Evolutionary conservation across 768 basidiomycete species (phyloP).

Genomic region (Lactarius akahatsu): DNA sequence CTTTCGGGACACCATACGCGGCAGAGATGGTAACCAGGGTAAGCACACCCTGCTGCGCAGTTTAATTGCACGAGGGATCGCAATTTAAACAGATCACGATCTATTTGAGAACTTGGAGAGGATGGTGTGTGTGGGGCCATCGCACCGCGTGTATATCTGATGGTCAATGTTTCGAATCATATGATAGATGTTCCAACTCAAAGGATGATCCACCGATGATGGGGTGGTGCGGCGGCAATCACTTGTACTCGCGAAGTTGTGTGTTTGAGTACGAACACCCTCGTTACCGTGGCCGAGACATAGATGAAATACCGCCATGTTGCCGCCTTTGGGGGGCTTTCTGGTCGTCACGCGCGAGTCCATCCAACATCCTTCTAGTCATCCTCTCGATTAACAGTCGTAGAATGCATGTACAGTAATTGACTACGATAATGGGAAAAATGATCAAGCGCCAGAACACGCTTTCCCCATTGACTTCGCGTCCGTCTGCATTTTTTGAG

Average conservation of each 20-base stretch:
- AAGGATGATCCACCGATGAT: not conserved
- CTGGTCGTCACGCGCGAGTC: not conserved
- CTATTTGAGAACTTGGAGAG: not conserved
- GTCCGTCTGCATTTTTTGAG: not conserved
- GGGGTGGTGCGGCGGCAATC: not conserved
- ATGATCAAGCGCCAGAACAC: constrained; percentile 17
- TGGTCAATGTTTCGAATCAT: not conserved
- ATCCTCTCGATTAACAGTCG: constrained; percentile 10
- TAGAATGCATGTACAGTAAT: constrained; percentile 2
- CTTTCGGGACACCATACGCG: not conserved
- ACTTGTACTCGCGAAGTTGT: not conserved
- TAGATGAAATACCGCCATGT: not conserved
- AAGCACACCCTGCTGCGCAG: not conserved
- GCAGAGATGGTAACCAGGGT: not conserved
- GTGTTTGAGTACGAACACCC: not conserved
- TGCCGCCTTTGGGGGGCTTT: too few species aligned
- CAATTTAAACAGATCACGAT: not conserved
- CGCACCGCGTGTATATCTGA: not conserved
- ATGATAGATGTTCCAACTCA: not conserved
- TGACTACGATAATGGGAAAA: not conserved
- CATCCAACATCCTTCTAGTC: not conserved
- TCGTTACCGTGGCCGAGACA: not conserved
- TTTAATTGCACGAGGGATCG: not conserved
- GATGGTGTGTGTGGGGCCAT: too few species aligned
- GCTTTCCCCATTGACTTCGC: not conserved